A percentile compares a stretch with the other conserved stretches of the same genome.
Evolutionary conservation across 495 filamentous ascomycete genomes (phyloP).

Genomic region (Chaetomium cochliodes): DNA sequence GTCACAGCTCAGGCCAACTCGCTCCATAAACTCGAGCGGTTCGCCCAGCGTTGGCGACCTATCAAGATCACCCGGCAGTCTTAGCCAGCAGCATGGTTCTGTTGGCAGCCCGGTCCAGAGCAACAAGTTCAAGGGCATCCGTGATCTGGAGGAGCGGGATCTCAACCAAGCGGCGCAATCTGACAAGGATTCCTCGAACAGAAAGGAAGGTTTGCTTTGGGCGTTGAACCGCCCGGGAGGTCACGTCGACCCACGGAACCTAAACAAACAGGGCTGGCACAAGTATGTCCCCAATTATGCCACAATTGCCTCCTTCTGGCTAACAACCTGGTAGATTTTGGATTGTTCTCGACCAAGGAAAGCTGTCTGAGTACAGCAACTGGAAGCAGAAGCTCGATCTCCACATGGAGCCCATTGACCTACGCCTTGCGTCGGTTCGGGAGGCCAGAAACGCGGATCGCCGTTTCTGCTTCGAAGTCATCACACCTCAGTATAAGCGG

Average conservation of each 20-base stretch:
- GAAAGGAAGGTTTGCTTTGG: conserved; percentile 94
- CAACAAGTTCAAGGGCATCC: conserved; percentile 78
- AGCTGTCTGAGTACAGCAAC: conserved; percentile 96
- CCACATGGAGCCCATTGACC: conserved; percentile 97
- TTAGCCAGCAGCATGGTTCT: conserved; percentile 33
- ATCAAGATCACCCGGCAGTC: conserved; percentile 47
- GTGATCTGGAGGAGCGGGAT: conserved; percentile 84
- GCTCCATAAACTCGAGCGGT: conserved; percentile 33
- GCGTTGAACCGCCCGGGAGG: conserved; percentile 89
- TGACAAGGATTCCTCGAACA: conserved; percentile 53
- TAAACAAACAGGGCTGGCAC: conserved; percentile 98
- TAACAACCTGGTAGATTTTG: conserved; percentile 67
- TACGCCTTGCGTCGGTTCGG: conserved; percentile 93
- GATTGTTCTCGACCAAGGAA: conserved; percentile 96
- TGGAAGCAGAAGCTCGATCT: conserved; percentile 97
- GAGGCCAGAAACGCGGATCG: conserved; percentile 92
- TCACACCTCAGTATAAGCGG: conserved; percentile 93
- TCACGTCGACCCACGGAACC: conserved; percentile 88
- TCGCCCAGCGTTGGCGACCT: conserved; percentile 35
- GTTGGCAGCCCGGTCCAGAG: conserved; percentile 55
- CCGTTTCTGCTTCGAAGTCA: conserved; percentile 97
- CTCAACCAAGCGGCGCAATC: conserved; percentile 44
- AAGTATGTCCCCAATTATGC: conserved; percentile 64
- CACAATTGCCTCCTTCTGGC: not conserved
- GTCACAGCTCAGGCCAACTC: conserved; percentile 57